Conservation (phyloP, 1,284 basidiomycete genomes). For the Xerocomus amazonicus region DNA sequence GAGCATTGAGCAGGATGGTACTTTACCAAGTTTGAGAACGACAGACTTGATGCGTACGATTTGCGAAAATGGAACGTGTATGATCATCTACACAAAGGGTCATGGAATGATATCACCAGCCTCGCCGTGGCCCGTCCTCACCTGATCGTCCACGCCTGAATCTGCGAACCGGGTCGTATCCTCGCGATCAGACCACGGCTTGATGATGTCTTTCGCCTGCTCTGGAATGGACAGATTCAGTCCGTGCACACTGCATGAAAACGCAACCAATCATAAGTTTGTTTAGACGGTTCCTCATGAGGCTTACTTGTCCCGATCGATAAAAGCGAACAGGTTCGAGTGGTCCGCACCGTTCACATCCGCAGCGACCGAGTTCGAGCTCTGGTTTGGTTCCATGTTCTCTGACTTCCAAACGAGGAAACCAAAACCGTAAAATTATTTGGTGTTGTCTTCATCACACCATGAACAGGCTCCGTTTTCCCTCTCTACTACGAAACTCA, state of each 20-base stretch:
- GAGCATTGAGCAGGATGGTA: slow-evolving; percentile 2
- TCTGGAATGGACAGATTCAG: slow-evolving; percentile 75
- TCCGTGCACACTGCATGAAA: slow-evolving; percentile 60
- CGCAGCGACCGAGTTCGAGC: slow-evolving; percentile 23
- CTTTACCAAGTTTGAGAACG: slow-evolving; percentile 66
- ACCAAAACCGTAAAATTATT: not conserved
- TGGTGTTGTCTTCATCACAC: not conserved
- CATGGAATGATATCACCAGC: slow-evolving; percentile 6
- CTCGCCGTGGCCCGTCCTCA: slow-evolving; percentile 29
- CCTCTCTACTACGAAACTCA: slow-evolving; percentile 11
- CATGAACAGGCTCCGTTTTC: slow-evolving; percentile 22
- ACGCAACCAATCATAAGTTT: slow-evolving; percentile 6
- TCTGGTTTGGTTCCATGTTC: slow-evolving; percentile 2
- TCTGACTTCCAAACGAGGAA: slow-evolving; percentile 14
- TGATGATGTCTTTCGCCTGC: slow-evolving; percentile 68
- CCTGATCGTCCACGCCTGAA: slow-evolving; percentile 78
- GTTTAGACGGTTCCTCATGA: not conserved
- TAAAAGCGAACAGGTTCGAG: slow-evolving; percentile 57
- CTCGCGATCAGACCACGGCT: slow-evolving; percentile 76
- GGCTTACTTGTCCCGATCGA: slow-evolving; percentile 68
- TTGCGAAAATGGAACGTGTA: slow-evolving; percentile 77
- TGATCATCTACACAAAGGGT: slow-evolving; percentile 52
- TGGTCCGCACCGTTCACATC: slow-evolving; percentile 41
- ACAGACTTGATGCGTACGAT: slow-evolving; percentile 72
- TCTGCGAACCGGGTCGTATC: slow-evolving; percentile 62